phyloP scores from a whole-genome alignment of 2,329 filamentous ascomycete genomes.

The Fusarium luffae region DNA sequence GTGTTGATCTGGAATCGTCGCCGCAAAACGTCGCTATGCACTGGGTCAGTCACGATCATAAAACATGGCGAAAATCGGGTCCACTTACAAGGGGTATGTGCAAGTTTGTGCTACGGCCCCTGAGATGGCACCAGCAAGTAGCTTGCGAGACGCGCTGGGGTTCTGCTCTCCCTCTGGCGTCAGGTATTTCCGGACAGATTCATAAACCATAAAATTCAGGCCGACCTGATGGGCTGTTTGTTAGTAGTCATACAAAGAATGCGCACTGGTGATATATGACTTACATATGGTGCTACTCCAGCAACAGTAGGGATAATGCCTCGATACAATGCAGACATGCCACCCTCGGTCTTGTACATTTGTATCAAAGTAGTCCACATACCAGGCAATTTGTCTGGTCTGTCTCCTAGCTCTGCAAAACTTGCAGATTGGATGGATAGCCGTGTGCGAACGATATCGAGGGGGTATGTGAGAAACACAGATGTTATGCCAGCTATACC shows the following conservation, averaged over 20 bases:
- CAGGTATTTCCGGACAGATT: slow-evolving; percentile 83
- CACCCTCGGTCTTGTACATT: slow-evolving; percentile 95
- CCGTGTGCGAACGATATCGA: slow-evolving; percentile 96
- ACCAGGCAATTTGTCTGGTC: slow-evolving; percentile 78
- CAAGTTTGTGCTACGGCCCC: slow-evolving; percentile 96
- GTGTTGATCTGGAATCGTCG: slow-evolving; percentile 98
- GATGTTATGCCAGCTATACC: slow-evolving; percentile 94
- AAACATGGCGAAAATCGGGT: background rate
- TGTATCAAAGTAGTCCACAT: slow-evolving; percentile 86
- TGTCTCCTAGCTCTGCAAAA: slow-evolving; percentile 78
- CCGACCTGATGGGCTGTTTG: slow-evolving; percentile 71
- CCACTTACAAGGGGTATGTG: slow-evolving; percentile 93
- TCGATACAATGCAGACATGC: slow-evolving; percentile 85
- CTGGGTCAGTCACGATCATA: slow-evolving; percentile 37
- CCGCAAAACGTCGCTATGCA: slow-evolving; percentile 82
- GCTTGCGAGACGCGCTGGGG: slow-evolving; percentile 81
- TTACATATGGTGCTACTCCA: slow-evolving; percentile 92
- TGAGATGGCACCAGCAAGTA: slow-evolving; percentile 91
- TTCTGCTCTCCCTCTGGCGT: slow-evolving; percentile 90
- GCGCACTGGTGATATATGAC: slow-evolving; percentile 31
- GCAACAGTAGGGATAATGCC: slow-evolving; percentile 94
- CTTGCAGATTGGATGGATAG: slow-evolving; percentile 98
- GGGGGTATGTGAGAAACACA: slow-evolving; percentile 92
- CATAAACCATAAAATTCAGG: slow-evolving; percentile 98
- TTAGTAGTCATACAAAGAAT: slow-evolving; percentile 6